Conservation (phyloP, 371 early-diverging fungal species). For the Apophysomyces elegans region DNA sequence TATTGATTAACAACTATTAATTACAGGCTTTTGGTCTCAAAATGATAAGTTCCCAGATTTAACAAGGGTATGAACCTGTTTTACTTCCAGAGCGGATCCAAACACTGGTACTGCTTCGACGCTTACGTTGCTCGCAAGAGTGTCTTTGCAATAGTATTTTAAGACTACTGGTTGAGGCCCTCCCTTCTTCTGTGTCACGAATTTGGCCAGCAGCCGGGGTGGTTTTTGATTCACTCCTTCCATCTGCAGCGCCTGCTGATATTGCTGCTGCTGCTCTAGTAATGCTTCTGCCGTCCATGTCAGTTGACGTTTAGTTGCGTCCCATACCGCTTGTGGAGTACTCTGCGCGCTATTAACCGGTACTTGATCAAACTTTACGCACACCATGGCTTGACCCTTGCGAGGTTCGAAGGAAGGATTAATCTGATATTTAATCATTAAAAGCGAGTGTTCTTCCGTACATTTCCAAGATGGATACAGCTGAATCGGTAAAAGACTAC, state of each 20-base stretch:
- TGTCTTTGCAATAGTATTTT: constrained; percentile 22
- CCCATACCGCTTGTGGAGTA: constrained; percentile 31
- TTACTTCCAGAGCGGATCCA: constrained; percentile 24
- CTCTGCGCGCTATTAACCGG: constrained; percentile 22
- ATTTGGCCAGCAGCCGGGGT: constrained; percentile 27
- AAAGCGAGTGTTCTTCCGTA: constrained; percentile 9
- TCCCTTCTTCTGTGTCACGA: constrained; percentile 15
- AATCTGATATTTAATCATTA: constrained; percentile 27
- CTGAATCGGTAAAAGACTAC: constrained; percentile 13
- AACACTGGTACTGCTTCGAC: constrained; percentile 27
- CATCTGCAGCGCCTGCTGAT: not conserved
- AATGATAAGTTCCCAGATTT: constrained; percentile 17
- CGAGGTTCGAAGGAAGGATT: not conserved
- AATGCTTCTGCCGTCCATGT: constrained; percentile 22
- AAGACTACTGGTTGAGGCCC: constrained; percentile 15
- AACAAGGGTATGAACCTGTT: constrained; percentile 20
- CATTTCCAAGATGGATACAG: constrained; percentile 28
- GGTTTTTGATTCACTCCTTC: not conserved
- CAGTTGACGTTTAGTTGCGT: constrained; percentile 16
- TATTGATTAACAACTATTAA: too few relatives aligned
- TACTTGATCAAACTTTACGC: constrained; percentile 17
- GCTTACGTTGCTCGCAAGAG: constrained; percentile 10
- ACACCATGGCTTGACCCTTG: constrained; percentile 18
- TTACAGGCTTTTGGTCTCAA: not conserved
- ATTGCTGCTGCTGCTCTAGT: constrained; percentile 1